Base-by-base conservation (phyloP, 2,329 filamentous ascomycete genomes). In the Paracoccidioides brasiliensis region DNA sequence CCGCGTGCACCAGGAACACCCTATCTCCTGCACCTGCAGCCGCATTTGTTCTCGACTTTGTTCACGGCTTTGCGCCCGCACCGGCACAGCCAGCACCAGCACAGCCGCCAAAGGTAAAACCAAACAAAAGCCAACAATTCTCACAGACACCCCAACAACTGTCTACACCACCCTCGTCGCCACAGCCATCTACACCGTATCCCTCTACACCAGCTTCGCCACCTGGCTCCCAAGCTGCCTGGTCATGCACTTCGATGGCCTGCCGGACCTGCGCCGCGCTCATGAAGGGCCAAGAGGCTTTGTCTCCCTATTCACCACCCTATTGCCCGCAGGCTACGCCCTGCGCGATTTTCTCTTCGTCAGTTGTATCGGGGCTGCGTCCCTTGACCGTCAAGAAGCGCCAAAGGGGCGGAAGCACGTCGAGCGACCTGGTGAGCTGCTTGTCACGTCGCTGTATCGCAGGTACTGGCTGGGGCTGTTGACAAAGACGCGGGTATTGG, bases 301-400 rank as follows among this genome's bases (percentile, higher is more conserved):
- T 7, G 70, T 73, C 1, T 61, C 63, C 10, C 65, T 77, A 9
- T 69, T 75, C 54, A 46, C 79, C 43, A 76, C 79, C 7, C 76
- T 87, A 50, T 70, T 89, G 3, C 82, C 84, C 0, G 77, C 87
- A 15, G 90, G 90, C 2, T 75, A 82, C 58, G 86, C 88, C 0
- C 83, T 85, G 4, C 82, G 82, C 58, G 79, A 80, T 48, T 91
- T 94, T 67, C 81, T 96, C 61, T 94, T 95, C 58, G 69, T 70
- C 8, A 76, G 76, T 52, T 75, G 76, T 4, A 76, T 79, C 0
- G 78, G 76, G 32, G 73, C 65, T n/a, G 56, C 71, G 32, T 76
- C 55, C 4, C 22, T n/a, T 30, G 55, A 54, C 37, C 35, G 43
- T 42, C 40, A 38, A 37, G 12, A 4, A 14, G 15, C n/a, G 12